Base-by-base conservation (phyloP, 148 eudicot genomes). In the Heliamphora exappendiculata region DNA sequence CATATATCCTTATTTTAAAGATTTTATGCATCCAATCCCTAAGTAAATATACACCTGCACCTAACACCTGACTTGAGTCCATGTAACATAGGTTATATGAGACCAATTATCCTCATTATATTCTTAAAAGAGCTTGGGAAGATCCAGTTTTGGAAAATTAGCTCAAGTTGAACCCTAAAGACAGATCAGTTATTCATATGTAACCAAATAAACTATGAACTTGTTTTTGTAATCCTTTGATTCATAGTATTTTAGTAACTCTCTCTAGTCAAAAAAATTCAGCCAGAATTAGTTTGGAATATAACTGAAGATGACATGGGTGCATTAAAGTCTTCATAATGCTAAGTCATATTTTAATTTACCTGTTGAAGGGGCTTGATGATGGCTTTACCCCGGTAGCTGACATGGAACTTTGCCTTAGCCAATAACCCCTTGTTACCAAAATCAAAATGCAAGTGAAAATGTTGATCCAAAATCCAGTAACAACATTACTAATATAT, bases 321-420 rank as follows among this genome's bases (percentile, higher is more conserved):
- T 42, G 10, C 47, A 44, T 16, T 74, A 47, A 44, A 33, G 34
- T 34, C 5, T 64, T 63, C 36, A 64, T 13, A 66, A 13, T 49
- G 57, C 60, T 42, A 47, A 8, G 3, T 16, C 9, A 22, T 42
- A 53, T 20, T 22, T 34, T 26, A 16, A 28, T 62, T 66, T 85
- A 91, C 98, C 98, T 88, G 98, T 79, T 91, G 94, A 71, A 93
- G 97, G 63, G 97, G 91, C 78, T 84, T 86, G 82, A 85, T 91
- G 54, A 94, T 74, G 55, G 98, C 81, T 83, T 86, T 90, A 20
- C 87, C 93, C 79, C 60, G 80, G 84, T 94, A 94, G 77, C 86
- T 91, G 59, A 94, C 94, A 80, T 94, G 98, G 83, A 94, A 91
- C 78, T 90, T 94, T 22, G 94, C 94, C 89, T 90, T 94, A 4